Conservation (phyloP, 768 basidiomycete species). For the Xanthoconium purpureum region DNA sequence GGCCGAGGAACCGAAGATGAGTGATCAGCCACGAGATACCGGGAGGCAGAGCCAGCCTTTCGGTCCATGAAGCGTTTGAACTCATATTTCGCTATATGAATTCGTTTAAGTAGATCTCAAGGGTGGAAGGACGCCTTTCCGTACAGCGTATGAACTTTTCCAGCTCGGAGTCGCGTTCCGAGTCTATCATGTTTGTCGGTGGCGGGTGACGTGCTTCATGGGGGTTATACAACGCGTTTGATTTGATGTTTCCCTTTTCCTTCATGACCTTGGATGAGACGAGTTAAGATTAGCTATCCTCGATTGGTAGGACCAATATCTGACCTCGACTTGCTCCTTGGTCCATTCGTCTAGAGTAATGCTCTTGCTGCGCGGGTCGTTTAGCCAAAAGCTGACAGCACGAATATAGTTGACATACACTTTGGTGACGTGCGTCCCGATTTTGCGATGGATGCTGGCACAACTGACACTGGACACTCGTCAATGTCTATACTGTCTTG, state of each 20-base stretch:
- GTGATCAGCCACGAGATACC: slow-evolving; percentile 42
- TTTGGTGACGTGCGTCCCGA: slow-evolving; percentile 91
- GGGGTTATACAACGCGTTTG: slow-evolving; percentile 79
- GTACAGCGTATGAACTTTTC: slow-evolving; percentile 88
- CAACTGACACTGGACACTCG: slow-evolving; percentile 62
- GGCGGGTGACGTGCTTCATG: slow-evolving; percentile 81
- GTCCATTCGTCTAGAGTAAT: slow-evolving; percentile 85
- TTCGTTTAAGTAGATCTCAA: neutral
- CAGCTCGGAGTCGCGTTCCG: slow-evolving; percentile 83
- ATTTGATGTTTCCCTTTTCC: slow-evolving; percentile 74
- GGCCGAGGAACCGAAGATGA: slow-evolving; percentile 27
- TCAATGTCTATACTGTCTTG: slow-evolving; percentile 6
- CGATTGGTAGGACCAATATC: slow-evolving; percentile 22
- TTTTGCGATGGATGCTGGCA: slow-evolving; percentile 90
- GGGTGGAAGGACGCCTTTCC: slow-evolving; percentile 1
- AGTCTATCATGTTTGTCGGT: slow-evolving; percentile 73
- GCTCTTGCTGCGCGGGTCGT: slow-evolving; percentile 63
- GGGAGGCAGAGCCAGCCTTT: slow-evolving; percentile 32
- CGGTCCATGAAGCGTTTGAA: slow-evolving; percentile 64
- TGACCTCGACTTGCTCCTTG: slow-evolving; percentile 84
- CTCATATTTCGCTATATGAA: slow-evolving; percentile 72
- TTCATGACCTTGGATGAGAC: slow-evolving; percentile 61
- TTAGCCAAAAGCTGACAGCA: neutral
- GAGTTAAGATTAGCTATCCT: slow-evolving; percentile 11
- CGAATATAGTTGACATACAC: slow-evolving; percentile 56